A percentile compares a stretch with the other conserved stretches of the same genome.
These are phyloP conservation scores for Cryptococcus amylolentus DNA, from an alignment of 1,284 basidiomycete genomes.

Conservation along the genomic window DNA sequence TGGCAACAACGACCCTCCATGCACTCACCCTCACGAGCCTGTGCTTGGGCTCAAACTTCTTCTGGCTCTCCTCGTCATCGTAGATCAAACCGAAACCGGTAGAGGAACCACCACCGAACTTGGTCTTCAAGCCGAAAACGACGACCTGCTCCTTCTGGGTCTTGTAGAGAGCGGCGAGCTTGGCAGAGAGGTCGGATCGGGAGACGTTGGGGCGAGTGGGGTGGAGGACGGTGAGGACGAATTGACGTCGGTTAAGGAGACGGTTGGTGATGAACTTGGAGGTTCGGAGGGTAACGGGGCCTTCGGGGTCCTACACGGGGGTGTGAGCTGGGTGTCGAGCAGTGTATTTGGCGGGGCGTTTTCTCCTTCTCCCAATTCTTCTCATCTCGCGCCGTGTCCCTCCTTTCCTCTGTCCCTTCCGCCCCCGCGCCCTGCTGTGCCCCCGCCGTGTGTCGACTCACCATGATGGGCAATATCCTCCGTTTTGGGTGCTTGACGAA, in stretches of 20 bases:
- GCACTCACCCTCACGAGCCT: constrained; percentile 84
- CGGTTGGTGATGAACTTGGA: constrained; percentile 99
- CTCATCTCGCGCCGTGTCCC: neutral
- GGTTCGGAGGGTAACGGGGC: constrained; percentile 94
- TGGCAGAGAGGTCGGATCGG: constrained; percentile 87
- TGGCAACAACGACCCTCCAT: neutral
- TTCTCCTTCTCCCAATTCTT: neutral
- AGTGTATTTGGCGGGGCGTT: neutral
- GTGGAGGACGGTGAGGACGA: constrained; percentile 93
- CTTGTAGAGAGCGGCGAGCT: constrained; percentile 73
- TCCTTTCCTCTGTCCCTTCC: neutral
- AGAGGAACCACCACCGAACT: constrained; percentile 97
- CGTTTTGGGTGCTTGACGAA: constrained; percentile 20
- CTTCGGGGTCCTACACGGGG: constrained; percentile 62
- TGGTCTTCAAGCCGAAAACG: constrained; percentile 71
- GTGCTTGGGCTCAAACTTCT: constrained; percentile 96
- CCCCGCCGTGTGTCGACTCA: constrained; percentile 21
- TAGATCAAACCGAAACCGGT: constrained; percentile 98
- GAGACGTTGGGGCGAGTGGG: constrained; percentile 93
- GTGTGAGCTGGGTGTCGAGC: neutral
- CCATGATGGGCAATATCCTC: constrained; percentile 40
- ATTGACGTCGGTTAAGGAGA: constrained; percentile 81
- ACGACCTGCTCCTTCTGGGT: constrained; percentile 60
- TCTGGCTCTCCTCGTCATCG: constrained; percentile 91
- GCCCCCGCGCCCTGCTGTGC: neutral